phyloP scores from a whole-genome alignment of 352 stramenopile genomes.

The Globisporangium abappressorium region DNA sequence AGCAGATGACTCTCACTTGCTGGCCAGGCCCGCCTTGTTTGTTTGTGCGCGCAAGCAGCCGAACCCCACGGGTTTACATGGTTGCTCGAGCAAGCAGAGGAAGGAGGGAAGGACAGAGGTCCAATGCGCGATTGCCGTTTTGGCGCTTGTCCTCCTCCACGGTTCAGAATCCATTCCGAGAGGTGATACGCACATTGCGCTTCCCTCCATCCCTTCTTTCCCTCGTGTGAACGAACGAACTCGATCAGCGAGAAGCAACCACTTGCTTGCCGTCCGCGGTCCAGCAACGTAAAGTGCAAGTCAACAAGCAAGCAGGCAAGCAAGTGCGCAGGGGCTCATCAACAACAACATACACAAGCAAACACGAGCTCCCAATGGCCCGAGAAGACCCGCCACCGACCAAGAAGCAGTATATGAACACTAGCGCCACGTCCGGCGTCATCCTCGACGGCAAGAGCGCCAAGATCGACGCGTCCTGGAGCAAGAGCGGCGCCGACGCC shows the following conservation, averaged over 20 bases:
- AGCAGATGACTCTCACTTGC: background rate
- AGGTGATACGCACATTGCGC: conserved; percentile 10
- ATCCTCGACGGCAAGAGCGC: conserved; percentile 4
- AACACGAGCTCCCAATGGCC: conserved; percentile 4
- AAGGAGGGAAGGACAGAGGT: conserved; percentile 1
- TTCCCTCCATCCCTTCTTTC: background rate
- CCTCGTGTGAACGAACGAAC: conserved; percentile 9
- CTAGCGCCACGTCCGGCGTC: background rate
- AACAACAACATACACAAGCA: conserved; percentile 1
- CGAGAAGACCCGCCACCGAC: conserved; percentile 8
- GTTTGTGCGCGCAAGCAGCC: background rate
- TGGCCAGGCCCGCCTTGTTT: background rate
- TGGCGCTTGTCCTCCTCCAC: conserved; percentile 2
- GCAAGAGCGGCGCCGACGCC: conserved; percentile 6
- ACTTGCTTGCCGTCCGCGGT: background rate
- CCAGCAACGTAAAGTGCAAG: background rate
- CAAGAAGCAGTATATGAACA: conserved; percentile 14
- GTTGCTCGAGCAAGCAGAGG: conserved; percentile 4
- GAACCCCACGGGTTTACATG: background rate
- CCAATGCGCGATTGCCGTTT: background rate
- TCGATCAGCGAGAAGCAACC: conserved; percentile 1
- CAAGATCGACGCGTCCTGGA: conserved; percentile 5
- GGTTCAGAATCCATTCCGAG: conserved; percentile 19
- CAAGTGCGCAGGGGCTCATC: background rate
- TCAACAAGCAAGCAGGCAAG: conserved; percentile 1